These are phyloP conservation scores for Ganoderma sinense DNA, from an alignment of 1,284 basidiomycete species.

Conservation along the genomic window DNA sequence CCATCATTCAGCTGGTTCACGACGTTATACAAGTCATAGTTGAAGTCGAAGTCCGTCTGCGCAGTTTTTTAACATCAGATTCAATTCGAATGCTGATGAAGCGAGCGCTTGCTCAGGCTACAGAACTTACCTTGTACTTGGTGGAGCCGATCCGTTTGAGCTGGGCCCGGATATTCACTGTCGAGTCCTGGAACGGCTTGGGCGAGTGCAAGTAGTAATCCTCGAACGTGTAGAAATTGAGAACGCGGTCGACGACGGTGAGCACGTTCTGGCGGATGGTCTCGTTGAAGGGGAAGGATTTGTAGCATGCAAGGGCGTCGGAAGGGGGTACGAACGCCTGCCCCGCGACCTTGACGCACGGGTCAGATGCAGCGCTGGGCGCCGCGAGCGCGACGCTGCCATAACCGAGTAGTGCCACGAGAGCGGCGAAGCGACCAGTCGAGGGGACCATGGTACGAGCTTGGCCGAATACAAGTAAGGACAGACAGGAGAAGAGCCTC, in stretches of 20 bases:
- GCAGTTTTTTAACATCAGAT: neutral
- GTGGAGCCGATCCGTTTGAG: slow-evolving; percentile 57
- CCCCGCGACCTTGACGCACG: slow-evolving; percentile 59
- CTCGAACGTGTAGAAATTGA: slow-evolving; percentile 73
- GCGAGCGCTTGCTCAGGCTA: neutral
- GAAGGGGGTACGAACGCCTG: slow-evolving; percentile 55
- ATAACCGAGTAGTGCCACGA: slow-evolving; percentile 11
- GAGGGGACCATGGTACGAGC: slow-evolving; percentile 13
- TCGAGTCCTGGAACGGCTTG: slow-evolving; percentile 67
- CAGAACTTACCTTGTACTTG: slow-evolving; percentile 49
- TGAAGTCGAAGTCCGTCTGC: slow-evolving; percentile 67
- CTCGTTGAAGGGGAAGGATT: slow-evolving; percentile 70
- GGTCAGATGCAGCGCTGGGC: slow-evolving; percentile 41
- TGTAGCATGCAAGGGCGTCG: slow-evolving; percentile 65
- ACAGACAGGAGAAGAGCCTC: neutral
- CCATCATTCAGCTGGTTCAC: slow-evolving; percentile 68
- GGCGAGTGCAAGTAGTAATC: slow-evolving; percentile 67
- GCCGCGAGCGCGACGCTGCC: slow-evolving; percentile 11
- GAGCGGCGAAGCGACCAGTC: slow-evolving; percentile 16
- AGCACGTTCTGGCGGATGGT: slow-evolving; percentile 67
- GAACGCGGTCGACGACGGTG: slow-evolving; percentile 58
- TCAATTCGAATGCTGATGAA: neutral
- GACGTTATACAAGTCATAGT: slow-evolving; percentile 62
- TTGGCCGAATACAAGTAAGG: neutral
- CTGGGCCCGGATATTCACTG: slow-evolving; percentile 58